Percentiles rank a stretch among this genome's conserved stretches.
These are phyloP conservation scores for Prunus fruticosa DNA, from an alignment of 306 rosid species.

Conservation along the genomic window DNA sequence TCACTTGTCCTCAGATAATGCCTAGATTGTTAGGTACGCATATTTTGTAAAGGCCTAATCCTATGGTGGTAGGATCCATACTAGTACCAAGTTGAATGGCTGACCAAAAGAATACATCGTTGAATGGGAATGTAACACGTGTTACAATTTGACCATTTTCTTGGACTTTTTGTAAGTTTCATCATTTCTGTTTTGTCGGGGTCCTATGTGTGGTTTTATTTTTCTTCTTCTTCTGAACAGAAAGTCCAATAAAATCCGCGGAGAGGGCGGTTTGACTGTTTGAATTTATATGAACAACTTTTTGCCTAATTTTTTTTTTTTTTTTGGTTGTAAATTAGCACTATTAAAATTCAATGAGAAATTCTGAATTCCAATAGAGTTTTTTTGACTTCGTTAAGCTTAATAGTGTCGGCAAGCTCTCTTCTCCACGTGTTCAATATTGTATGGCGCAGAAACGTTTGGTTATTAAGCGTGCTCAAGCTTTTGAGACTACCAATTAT, in stretches of 20 bases:
- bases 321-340: too few species aligned
- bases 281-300: neutral
- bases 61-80: too few species aligned
- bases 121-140: neutral
- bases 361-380: too few species aligned
- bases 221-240: neutral
- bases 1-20: too few species aligned
- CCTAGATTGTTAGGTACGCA: too few species aligned
- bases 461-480: neutral
- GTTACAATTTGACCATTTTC: neutral
- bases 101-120: too few species aligned
- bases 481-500: neutral
- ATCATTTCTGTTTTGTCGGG: neutral
- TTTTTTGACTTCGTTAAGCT: neutral
- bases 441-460: neutral
- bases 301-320: neutral
- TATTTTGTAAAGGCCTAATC: too few species aligned
- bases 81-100: too few species aligned
- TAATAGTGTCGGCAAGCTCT: neutral
- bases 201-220: too few species aligned
- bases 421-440: neutral
- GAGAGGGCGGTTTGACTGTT: conserved; percentile 17
- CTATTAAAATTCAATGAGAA: too few species aligned
- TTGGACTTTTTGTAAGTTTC: neutral
- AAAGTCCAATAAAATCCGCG: neutral